Evolutionary conservation across 306 rosid species (phyloP), one percentile per base, ranked within the genome.

Genomic region (Cicer bijugum): DNA sequence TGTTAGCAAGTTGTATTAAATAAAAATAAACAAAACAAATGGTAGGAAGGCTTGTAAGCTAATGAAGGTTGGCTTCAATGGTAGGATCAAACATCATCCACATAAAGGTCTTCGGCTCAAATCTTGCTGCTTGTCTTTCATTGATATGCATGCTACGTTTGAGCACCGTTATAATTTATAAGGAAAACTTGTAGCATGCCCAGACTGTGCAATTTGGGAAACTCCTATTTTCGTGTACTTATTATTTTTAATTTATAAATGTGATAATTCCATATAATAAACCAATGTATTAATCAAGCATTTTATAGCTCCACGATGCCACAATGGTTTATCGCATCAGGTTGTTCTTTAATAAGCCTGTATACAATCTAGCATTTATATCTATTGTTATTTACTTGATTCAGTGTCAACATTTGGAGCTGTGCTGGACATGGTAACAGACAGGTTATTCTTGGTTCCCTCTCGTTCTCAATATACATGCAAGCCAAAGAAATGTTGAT

Each of bases 331-430:
- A 19, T 45, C 4, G 6, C 71, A 66, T 20, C 17, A 43, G 14
- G 56, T 23, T 67, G 42, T 45, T 67, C 7, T 45, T 67, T 42
- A 35, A 75, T 67, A 14, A 51, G 48, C 19, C 55, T 44, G 9
- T 57, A 42, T 12, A 12, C 42, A 69, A 74, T 69, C 67, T 69
- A 55, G 42, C 68, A 39, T 20, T 52, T 40, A 52, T 19, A 72
- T 58, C 48, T 68, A 1, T 65, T 66, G 60, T 79, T 67, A 45
- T 61, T 80, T 75, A 66, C 19, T 44, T 74, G 84, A 71, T 84
- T 88, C 88, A 94, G 99, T 91, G 80, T 91, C 97, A 66, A 94
- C 96, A 63, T 94, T 94, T 81, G 99, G 99, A 74, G 96, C 99
- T 73, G 99, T 94, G 84, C 86, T 94, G 85, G 99, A 94, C 88